These are phyloP conservation scores for Tetracentron sinense DNA, from an alignment of 164 flowering plant genomes.

Conservation along the genomic window DNA sequence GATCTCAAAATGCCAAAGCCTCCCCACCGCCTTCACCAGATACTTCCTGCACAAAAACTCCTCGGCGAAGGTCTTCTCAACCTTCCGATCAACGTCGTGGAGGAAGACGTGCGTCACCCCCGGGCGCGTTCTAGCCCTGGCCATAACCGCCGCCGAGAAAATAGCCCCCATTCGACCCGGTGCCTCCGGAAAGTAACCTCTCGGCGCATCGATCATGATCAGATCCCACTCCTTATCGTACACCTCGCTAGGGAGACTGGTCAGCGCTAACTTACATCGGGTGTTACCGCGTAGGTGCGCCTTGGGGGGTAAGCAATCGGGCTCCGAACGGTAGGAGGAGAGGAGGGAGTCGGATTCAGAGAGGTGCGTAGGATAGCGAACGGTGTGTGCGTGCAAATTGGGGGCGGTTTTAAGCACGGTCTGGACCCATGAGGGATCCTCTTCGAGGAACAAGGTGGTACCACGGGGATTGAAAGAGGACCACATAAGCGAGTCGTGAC, in stretches of 20 bases:
- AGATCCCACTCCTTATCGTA: conserved; percentile 75
- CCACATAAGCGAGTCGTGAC: conserved; percentile 50
- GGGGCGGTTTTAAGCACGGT: conserved; percentile 47
- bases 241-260: conserved; percentile 48
- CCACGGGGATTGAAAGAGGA: conserved; percentile 36
- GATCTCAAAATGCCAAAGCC: conserved; percentile 68
- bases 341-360: conserved; percentile 50
- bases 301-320: conserved; percentile 27
- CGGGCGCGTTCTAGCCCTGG: conserved; percentile 37
- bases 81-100: conserved; percentile 70
- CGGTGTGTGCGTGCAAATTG: conserved; percentile 39
- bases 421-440: conserved; percentile 63
- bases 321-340: conserved; percentile 26
- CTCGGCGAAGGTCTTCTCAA: conserved; percentile 56
- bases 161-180: conserved; percentile 88
- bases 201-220: conserved; percentile 85
- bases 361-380: conserved; percentile 53
- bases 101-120: conserved; percentile 73
- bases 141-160: conserved; percentile 74
- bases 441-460: conserved; percentile 52
- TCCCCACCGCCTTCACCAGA: conserved; percentile 43
- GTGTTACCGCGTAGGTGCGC: conserved; percentile 35
- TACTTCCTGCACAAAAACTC: conserved; percentile 63
- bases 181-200: conserved; percentile 55
- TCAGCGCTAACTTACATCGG: conserved; percentile 48